Evolutionary conservation across 345 rosid genomes (phyloP), one percentile per base, ranked within the genome.

Genomic region (Eucalyptus erythrocorys): DNA sequence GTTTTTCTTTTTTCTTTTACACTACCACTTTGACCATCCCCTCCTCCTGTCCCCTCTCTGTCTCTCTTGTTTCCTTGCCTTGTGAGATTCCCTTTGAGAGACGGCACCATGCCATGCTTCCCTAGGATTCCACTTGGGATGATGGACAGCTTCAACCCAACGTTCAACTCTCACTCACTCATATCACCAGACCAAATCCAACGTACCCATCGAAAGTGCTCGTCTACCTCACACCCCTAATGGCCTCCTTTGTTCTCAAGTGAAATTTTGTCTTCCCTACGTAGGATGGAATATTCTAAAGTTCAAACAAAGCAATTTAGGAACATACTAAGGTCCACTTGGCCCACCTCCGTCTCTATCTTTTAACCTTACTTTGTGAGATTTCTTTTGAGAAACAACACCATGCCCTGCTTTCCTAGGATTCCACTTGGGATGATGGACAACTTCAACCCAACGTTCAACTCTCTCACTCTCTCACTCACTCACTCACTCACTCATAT

Each of bases 341-440:
- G 55, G 10, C 55, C 55, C 55, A 51, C 7, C 0, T 19, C 55
- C 24, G 1, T 51, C 55, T 51, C 0, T 51, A 51, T 51, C 22
- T 51, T 51, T 19, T 51, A 19, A 7, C 4, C 24, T 19, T 19
- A 51, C 55, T 51, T 51, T 51, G 55, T 51, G 55, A 19, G 55
- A 51, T 51, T 51, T 51, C 55, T 51, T 51, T 51, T 51, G 55
- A 51, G 61, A 55, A 55, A 55, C 1, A 2, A 1, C 4, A 55
- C 30, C 61, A 55, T 4, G 61, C 61, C 6, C 0, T 55, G 13
- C 61, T 55, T 0, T 0, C 27, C 61, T 55, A 0, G 5, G 61
- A 55, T 55, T 53, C 59, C 59, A 53, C 59, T 53, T 53, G 59
- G 26, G 59, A 53, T 53, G 26, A 4, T 22, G 27, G 27, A 53